A percentile compares a stretch with the other conserved stretches of the same genome.
These are phyloP conservation scores for Solanum commersonii DNA, from an alignment of 257 asterid genomes.

Conservation along the genomic window DNA sequence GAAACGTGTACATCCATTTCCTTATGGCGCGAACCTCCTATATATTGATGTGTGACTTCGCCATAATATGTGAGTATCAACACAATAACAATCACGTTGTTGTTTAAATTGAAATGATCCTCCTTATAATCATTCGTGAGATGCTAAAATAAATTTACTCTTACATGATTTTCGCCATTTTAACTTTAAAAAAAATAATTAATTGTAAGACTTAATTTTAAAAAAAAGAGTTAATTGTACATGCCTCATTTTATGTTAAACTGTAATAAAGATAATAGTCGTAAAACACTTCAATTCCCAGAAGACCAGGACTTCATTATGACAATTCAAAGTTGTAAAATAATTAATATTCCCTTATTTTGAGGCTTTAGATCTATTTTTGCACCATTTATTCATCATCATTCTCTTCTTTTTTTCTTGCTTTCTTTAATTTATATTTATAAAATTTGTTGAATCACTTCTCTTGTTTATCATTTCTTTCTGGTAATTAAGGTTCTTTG, in stretches of 20 bases:
- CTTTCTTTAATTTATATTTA: not conserved
- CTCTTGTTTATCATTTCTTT: not conserved
- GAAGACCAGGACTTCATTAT: not conserved
- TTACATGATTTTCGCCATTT: not conserved
- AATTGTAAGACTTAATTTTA: fast-evolving
- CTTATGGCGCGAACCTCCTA: not conserved
- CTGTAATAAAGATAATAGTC: not conserved
- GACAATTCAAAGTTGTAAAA: not conserved
- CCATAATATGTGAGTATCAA: not conserved
- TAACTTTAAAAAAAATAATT: no score
- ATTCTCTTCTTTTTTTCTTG: not conserved
- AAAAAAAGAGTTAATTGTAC: not conserved
- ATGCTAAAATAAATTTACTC: no score
- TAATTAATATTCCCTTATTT: not conserved
- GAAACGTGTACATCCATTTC: not conserved
- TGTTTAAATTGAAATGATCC: not conserved
- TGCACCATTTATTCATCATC: not conserved
- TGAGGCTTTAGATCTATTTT: not conserved
- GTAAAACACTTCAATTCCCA: not conserved
- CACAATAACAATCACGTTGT: not conserved
- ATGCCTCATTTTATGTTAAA: not conserved
- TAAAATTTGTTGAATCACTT: not conserved
- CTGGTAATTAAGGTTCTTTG: not conserved
- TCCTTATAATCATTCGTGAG: not conserved
- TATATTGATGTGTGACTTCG: no score